phyloP scores from a whole-genome alignment of 2,329 filamentous ascomycete genomes.

The Fusarium veterinarium region DNA sequence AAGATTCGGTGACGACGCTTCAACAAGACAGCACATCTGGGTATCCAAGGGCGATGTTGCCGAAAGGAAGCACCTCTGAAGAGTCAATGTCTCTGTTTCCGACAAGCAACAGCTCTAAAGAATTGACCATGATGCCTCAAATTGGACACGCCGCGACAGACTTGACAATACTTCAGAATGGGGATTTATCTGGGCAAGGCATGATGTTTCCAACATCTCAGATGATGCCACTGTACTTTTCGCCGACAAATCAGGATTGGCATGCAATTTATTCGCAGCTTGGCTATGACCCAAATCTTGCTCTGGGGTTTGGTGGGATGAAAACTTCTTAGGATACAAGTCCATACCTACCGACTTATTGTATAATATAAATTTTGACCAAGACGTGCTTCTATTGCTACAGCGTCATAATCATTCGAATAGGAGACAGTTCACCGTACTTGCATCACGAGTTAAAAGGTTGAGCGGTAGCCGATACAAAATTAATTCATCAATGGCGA shows the following conservation, averaged over 20 bases:
- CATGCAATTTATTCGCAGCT: fast-evolving
- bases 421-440: too few species aligned
- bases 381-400: not conserved
- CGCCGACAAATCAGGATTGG: fast-evolving
- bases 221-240: fast-evolving
- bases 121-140: not conserved
- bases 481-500: too few species aligned
- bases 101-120: fast-evolving
- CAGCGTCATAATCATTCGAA: too few species aligned
- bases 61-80: too few species aligned
- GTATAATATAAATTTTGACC: not conserved
- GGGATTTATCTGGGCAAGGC: fast-evolving
- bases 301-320: not conserved
- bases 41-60: too few species aligned
- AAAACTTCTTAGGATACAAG: not conserved
- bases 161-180: fast-evolving
- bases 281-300: not conserved
- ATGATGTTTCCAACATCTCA: fast-evolving
- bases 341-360: not conserved
- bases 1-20: too few species aligned
- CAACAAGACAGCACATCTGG: too few species aligned
- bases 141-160: too few species aligned
- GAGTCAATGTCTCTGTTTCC: too few species aligned
- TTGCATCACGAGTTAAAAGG: too few species aligned
- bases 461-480: too few species aligned